phyloP scores from a whole-genome alignment of 371 early-diverging fungal genomes.

The Zopfochytrium polystomum region DNA sequence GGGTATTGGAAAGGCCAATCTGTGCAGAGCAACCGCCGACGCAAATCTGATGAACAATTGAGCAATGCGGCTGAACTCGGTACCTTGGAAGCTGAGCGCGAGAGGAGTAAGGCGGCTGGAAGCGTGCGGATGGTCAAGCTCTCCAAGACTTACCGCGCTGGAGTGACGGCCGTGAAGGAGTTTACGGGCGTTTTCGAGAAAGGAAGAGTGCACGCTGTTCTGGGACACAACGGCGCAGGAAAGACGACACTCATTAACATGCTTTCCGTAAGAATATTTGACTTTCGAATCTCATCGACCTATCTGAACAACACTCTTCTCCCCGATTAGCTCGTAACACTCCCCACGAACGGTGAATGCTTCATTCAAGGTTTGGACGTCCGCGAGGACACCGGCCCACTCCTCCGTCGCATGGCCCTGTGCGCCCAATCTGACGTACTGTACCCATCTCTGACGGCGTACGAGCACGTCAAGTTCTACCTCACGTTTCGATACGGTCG shows the following conservation, averaged over 20 bases:
- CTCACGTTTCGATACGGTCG: constrained; percentile 19
- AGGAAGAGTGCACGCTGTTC: constrained; percentile 30
- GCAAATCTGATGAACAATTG: too few relatives aligned
- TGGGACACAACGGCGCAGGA: constrained; percentile 37
- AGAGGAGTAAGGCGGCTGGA: constrained; percentile 9
- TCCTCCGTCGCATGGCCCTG: constrained; percentile 21
- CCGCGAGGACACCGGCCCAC: constrained; percentile 14
- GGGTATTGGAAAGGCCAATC: constrained; percentile 26
- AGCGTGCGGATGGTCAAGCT: constrained; percentile 30
- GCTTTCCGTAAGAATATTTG: constrained; percentile 42
- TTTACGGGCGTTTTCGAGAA: constrained; percentile 26
- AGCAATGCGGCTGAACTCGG: too few relatives aligned
- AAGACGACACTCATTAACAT: too few relatives aligned
- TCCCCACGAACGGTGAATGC: constrained; percentile 27
- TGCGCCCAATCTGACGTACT: constrained; percentile 33
- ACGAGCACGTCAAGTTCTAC: constrained; percentile 33
- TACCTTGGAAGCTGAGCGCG: constrained; percentile 23
- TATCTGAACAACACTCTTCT: constrained; percentile 15
- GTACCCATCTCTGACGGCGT: constrained; percentile 26
- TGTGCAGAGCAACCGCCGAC: too few relatives aligned
- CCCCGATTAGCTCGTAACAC: constrained; percentile 17
- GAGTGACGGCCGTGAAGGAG: constrained; percentile 33
- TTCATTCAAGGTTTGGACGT: constrained; percentile 36
- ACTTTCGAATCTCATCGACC: constrained; percentile 5
- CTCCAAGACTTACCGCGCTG: constrained; percentile 25